Base-by-base conservation (phyloP, 106 monocot species). In the Cymbidium sinense region DNA sequence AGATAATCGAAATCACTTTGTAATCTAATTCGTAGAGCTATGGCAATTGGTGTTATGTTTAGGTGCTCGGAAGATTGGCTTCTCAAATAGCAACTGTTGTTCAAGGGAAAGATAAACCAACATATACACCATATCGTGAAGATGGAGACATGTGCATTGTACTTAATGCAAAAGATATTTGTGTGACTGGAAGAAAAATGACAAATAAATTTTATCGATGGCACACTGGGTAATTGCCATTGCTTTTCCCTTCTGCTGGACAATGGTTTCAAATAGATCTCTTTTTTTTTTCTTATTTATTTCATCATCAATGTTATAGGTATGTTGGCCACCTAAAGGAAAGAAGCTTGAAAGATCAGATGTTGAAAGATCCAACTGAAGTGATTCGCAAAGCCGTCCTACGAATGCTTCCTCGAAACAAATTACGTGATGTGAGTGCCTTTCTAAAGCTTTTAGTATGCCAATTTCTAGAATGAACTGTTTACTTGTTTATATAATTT, bases 21-120 rank as follows among this genome's bases (percentile, higher is more conserved):
- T 67, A 9, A 18, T 13, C 34, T 28, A 44, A 78, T 64, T 41
- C 18, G 12, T 43, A 11, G 18, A 44, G 7, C 0, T 31, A 7
- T 75, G 44, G 62, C 25, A 67, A 36, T 64, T 58, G 3, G 10
- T 50, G 25, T 54, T 80, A 73, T n/a, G 8, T 4, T 21, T 76
- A 96, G 96, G 88, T 96, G 29, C 88, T 96, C 67, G 96, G 96
- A 27, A 94, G 96, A 74, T 78, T 96, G 77, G 94, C 96, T 54
- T 96, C 96, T 47, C 93, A 89, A 76, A 90, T 96, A 76, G 93
- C 96, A 51, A 90, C 86, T 70, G 89, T 94, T 29, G 76, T 96
- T 78, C 96, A 96, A 87, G 96, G 96, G 34, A 96, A 96, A 83
- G 96, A 96, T 77, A 96, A 96, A 58, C 96, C 96, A 69, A 96